These are phyloP conservation scores for Curvularia spicifera DNA, from an alignment of 2,329 filamentous ascomycete genomes.

Conservation along the genomic window DNA sequence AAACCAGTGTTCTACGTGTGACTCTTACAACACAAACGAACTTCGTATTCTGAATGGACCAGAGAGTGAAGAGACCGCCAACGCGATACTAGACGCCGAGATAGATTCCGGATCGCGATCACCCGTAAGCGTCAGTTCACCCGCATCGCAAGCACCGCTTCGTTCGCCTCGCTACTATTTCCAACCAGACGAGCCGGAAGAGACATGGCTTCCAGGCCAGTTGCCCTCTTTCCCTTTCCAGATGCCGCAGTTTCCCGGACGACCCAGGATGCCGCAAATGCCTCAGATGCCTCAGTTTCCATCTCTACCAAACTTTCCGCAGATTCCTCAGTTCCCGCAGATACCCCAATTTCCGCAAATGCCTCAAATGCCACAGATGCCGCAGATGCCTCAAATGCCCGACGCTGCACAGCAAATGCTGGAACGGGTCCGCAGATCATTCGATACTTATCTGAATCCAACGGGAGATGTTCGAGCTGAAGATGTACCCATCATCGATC, in stretches of 20 bases:
- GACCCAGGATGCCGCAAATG: slow-evolving; percentile 43
- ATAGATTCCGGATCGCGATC: slow-evolving; percentile 35
- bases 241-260: slow-evolving; percentile 44
- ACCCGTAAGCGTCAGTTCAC: slow-evolving; percentile 42
- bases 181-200: slow-evolving; percentile 46
- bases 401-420: slow-evolving; percentile 46
- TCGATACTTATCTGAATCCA: slow-evolving; percentile 54
- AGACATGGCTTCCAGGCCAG: slow-evolving; percentile 48
- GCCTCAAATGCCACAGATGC: slow-evolving; percentile 35
- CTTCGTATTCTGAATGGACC: slow-evolving; percentile 52
- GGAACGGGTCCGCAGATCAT: slow-evolving; percentile 47
- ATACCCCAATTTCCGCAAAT: slow-evolving; percentile 40
- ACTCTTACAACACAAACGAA: slow-evolving; percentile 61
- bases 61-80: slow-evolving; percentile 45
- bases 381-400: slow-evolving; percentile 37
- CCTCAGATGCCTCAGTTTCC: slow-evolving; percentile 43
- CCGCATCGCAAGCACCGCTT: slow-evolving; percentile 40
- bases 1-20: slow-evolving; percentile 76
- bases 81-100: slow-evolving; percentile 42
- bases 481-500: slow-evolving; percentile 46
- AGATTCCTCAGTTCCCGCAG: slow-evolving; percentile 42
- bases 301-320: slow-evolving; percentile 41
- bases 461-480: slow-evolving; percentile 43
- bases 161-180: slow-evolving; percentile 48
- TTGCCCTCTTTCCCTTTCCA: slow-evolving; percentile 47